Percentiles rank a stretch among this genome's conserved stretches.
phyloP scores from a whole-genome alignment of 2,329 filamentous ascomycete genomes.

The Myriosclerotinia duriaeana region DNA sequence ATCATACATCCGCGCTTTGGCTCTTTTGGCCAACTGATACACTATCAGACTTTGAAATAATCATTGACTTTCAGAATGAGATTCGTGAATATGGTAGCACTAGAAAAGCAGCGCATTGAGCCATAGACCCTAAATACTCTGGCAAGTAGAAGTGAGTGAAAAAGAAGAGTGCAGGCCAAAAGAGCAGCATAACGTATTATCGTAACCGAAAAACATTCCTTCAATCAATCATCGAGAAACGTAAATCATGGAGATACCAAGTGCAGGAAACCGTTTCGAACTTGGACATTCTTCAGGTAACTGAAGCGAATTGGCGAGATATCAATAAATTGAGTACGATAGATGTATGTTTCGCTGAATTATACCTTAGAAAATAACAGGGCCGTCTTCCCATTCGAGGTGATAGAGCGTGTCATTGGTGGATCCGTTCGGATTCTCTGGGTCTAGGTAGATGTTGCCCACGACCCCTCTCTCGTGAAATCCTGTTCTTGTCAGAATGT shows the following conservation, averaged over 20 bases:
- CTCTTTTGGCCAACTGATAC: background rate
- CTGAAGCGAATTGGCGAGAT: background rate
- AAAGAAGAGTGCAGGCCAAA: background rate
- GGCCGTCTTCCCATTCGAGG: slow-evolving; percentile 27
- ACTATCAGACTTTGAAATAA: background rate
- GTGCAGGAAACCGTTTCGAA: background rate
- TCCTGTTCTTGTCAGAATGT: slow-evolving; percentile 24
- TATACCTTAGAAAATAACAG: slow-evolving; percentile 19
- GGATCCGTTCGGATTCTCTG: slow-evolving; percentile 32
- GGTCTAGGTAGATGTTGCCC: slow-evolving; percentile 35
- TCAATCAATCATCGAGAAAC: background rate
- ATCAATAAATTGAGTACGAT: background rate
- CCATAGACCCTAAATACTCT: background rate
- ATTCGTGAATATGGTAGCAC: background rate
- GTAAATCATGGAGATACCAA: background rate
- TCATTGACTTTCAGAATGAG: background rate
- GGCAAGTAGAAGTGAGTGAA: background rate
- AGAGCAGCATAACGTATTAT: background rate
- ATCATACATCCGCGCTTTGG: background rate
- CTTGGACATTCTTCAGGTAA: background rate
- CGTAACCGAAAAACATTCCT: background rate
- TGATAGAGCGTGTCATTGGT: slow-evolving; percentile 25
- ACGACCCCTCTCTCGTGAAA: slow-evolving; percentile 31
- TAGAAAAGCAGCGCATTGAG: background rate
- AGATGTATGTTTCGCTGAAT: background rate